Percentiles rank a stretch among this genome's conserved stretches.
Conservation (phyloP, 345 rosid genomes). For the Salix suchowensis region DNA sequence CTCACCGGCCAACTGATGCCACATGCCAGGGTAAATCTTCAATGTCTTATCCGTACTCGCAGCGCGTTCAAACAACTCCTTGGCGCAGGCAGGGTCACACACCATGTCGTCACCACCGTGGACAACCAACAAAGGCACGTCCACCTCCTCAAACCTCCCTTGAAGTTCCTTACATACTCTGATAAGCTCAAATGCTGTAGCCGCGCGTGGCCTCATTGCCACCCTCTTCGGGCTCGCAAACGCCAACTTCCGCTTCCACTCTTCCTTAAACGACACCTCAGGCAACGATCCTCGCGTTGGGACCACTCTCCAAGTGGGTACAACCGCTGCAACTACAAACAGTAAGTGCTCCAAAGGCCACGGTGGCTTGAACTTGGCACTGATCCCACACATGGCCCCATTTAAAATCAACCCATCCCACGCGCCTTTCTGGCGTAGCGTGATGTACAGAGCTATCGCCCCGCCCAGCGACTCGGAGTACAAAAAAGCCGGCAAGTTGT, state of each 20-base stretch:
- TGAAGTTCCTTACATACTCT: slow-evolving; percentile 72
- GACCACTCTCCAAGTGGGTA: slow-evolving; percentile 86
- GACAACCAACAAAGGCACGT: slow-evolving; percentile 62
- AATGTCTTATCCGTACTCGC: slow-evolving; percentile 63
- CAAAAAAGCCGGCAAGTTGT: slow-evolving; percentile 61
- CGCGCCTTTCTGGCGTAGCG: slow-evolving; percentile 58
- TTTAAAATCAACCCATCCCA: slow-evolving; percentile 82
- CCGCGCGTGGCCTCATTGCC: slow-evolving; percentile 65
- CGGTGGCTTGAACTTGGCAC: slow-evolving; percentile 81
- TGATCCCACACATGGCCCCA: slow-evolving; percentile 96
- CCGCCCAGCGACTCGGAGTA: slow-evolving; percentile 94
- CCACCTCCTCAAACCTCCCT: slow-evolving; percentile 72
- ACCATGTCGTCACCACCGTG: slow-evolving; percentile 83
- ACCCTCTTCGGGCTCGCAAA: slow-evolving; percentile 58
- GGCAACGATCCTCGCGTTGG: slow-evolving; percentile 82
- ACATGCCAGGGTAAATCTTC: slow-evolving; percentile 66
- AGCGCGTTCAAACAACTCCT: slow-evolving; percentile 68
- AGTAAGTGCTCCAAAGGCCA: slow-evolving; percentile 89
- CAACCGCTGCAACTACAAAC: slow-evolving; percentile 49
- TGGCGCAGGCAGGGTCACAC: slow-evolving; percentile 67
- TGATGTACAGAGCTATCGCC: slow-evolving; percentile 70
- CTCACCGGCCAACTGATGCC: slow-evolving; percentile 92
- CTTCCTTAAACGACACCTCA: slow-evolving; percentile 66
- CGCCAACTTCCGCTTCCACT: slow-evolving; percentile 75
- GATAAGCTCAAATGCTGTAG: slow-evolving; percentile 74